Percentiles rank a stretch among this genome's conserved stretches.
Evolutionary conservation across 2,329 filamentous ascomycete genomes (phyloP).

Genomic region (Trichophyton simii): DNA sequence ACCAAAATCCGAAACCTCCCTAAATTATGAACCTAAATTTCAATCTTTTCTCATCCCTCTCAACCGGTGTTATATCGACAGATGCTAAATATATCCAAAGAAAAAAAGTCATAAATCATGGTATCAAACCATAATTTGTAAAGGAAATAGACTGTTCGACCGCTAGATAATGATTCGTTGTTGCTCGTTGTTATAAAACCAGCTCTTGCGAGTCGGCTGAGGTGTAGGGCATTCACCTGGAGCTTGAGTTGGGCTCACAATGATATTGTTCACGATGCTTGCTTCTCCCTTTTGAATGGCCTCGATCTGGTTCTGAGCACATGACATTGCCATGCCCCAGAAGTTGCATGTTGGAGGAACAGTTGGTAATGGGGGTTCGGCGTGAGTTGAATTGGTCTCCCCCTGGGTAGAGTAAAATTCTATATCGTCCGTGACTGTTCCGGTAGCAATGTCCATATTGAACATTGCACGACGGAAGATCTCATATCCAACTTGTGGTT

Average conservation of each 20-base stretch:
- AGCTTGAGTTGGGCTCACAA: not conserved
- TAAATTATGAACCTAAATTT: not conserved
- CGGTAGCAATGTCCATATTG: slow-evolving; percentile 26
- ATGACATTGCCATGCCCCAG: not conserved
- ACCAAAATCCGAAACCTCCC: not conserved
- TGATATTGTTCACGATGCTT: slow-evolving; percentile 1
- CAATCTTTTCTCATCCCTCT: not conserved
- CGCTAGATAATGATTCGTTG: not conserved
- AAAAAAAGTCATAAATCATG: not conserved
- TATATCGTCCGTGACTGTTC: slow-evolving; percentile 8
- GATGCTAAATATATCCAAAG: not conserved
- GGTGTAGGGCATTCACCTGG: not conserved
- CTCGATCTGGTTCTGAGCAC: slow-evolving; percentile 4
- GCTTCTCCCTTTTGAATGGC: slow-evolving; percentile 4
- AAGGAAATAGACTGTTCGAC: not conserved
- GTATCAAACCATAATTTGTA: not conserved
- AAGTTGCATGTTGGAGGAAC: slow-evolving; percentile 49
- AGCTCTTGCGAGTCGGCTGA: not conserved
- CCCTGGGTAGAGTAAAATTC: slow-evolving; percentile 37
- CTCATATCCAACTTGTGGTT: slow-evolving; percentile 41
- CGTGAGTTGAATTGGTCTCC: slow-evolving; percentile 44
- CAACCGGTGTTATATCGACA: too few relatives aligned
- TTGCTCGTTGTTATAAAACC: not conserved
- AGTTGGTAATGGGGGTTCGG: slow-evolving; percentile 39
- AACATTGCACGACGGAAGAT: slow-evolving; percentile 42